phyloP scores from a whole-genome alignment of 108 stramenopile species.

The Cyclotella sp. region DNA sequence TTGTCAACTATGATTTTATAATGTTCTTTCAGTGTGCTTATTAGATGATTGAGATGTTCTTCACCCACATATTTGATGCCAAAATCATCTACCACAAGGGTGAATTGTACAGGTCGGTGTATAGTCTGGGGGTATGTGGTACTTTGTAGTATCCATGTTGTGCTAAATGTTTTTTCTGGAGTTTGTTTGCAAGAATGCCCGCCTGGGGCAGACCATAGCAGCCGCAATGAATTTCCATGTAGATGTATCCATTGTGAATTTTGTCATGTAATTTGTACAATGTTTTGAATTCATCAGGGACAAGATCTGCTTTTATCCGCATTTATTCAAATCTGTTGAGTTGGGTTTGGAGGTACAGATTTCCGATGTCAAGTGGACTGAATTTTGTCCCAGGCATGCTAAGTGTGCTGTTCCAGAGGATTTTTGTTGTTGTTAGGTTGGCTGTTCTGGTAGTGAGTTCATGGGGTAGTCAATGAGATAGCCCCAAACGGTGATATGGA shows the following conservation, averaged over 20 bases:
- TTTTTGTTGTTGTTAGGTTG: conserved; percentile 35
- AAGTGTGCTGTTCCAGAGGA: conserved; percentile 42
- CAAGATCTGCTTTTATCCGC: conserved; percentile 3
- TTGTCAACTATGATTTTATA: conserved; percentile 21
- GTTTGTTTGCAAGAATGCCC: conserved; percentile 30
- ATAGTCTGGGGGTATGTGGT: conserved; percentile 27
- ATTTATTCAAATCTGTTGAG: conserved; percentile 53
- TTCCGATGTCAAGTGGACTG: conserved; percentile 30
- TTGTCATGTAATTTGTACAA: conserved; percentile 15
- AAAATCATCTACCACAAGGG: conserved; percentile 25
- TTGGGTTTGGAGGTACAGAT: conserved; percentile 45
- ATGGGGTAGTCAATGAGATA: conserved; percentile 38
- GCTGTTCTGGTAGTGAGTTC: conserved; percentile 32
- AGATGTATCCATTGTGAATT: conserved; percentile 3
- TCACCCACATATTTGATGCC: conserved; percentile 37
- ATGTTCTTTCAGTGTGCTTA: background rate
- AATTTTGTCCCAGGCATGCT: conserved; percentile 27
- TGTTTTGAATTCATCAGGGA: conserved; percentile 14
- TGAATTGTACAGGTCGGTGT: conserved; percentile 5
- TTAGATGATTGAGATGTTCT: conserved; percentile 15
- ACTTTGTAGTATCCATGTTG: conserved; percentile 15
- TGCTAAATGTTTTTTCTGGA: background rate
- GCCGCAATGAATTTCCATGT: conserved; percentile 15
- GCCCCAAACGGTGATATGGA: conserved; percentile 39
- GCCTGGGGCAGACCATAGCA: conserved; percentile 30